Conservation (phyloP, 331 rosid species). For the Erythrophleum ivorense region DNA sequence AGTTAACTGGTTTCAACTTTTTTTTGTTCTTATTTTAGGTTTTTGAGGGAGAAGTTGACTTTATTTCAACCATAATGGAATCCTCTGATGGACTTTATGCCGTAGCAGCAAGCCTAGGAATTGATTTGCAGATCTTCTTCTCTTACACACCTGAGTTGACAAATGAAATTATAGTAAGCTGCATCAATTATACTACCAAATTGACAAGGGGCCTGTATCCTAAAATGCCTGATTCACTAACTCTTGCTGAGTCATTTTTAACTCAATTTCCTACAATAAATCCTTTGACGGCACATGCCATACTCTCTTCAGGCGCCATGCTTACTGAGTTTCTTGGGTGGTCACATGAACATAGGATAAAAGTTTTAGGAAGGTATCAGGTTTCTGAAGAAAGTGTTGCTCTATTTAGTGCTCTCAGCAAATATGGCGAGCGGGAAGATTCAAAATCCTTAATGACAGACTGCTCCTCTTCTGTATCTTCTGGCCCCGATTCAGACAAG, state of each 20-base stretch:
- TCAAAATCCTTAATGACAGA: conserved; percentile 94
- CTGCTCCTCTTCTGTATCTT: conserved; percentile 92
- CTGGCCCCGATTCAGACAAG: conserved; percentile 80
- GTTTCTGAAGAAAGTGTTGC: conserved; percentile 75
- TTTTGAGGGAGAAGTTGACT: conserved; percentile 85
- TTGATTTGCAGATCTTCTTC: conserved; percentile 83
- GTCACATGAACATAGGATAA: conserved; percentile 72
- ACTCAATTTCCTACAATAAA: conserved; percentile 81
- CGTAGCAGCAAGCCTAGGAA: conserved; percentile 87
- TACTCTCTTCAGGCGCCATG: conserved; percentile 73
- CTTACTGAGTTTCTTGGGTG: conserved; percentile 73
- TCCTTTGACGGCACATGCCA: conserved; percentile 85
- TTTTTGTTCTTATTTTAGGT: conserved; percentile 55
- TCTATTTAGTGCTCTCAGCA: conserved; percentile 78
- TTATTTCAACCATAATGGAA: conserved; percentile 83
- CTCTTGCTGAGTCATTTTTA: conserved; percentile 92
- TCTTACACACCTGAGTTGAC: conserved; percentile 78
- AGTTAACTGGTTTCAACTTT: conserved; percentile 33
- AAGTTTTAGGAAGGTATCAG: conserved; percentile 56
- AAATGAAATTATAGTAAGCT: conserved; percentile 66
- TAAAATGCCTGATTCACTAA: conserved; percentile 81
- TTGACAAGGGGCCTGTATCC: conserved; percentile 65
- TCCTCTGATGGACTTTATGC: conserved; percentile 91
- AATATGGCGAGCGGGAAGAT: conserved; percentile 84
- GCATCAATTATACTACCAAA: conserved; percentile 61